Evolutionary conservation across 352 stramenopile genomes (phyloP).

Genomic region (Phytophthora sansomeana): DNA sequence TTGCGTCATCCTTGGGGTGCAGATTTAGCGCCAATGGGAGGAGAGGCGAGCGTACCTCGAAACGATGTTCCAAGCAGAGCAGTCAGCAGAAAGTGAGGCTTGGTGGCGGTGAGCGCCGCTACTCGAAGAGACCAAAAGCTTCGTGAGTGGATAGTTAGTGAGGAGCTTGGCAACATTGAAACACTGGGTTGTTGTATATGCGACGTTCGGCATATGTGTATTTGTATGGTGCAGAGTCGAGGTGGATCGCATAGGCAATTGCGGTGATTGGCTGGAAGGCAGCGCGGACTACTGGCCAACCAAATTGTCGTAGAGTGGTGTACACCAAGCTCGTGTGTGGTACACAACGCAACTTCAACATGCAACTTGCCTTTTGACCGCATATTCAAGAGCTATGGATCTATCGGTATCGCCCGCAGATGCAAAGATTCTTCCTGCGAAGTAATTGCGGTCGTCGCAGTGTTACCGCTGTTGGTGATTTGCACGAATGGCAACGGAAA

Average conservation of each 20-base stretch:
- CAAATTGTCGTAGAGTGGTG: constrained; percentile 29
- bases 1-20: neutral
- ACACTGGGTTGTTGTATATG: constrained; percentile 14
- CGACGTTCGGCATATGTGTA: constrained; percentile 2
- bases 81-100: constrained; percentile 93
- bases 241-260: neutral
- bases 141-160: constrained; percentile 13
- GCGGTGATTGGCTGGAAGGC: constrained; percentile 28
- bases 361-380: neutral
- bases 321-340: neutral
- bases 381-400: neutral
- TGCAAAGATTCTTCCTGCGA: constrained; percentile 3
- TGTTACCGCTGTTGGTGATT: neutral
- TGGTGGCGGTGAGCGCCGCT: neutral
- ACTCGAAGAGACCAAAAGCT: neutral
- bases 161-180: constrained; percentile 9
- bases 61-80: constrained; percentile 89
- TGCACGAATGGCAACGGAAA: constrained; percentile 15
- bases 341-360: constrained; percentile 21
- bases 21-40: neutral
- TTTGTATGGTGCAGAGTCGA: constrained; percentile 7
- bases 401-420: neutral
- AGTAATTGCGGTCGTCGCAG: neutral
- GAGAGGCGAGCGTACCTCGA: constrained; percentile 52
- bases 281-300: constrained; percentile 37